Percentiles rank a stretch among this genome's conserved stretches.
These are phyloP conservation scores for Tricladium varicosporioides DNA, from an alignment of 2,329 filamentous ascomycete species.

Conservation along the genomic window DNA sequence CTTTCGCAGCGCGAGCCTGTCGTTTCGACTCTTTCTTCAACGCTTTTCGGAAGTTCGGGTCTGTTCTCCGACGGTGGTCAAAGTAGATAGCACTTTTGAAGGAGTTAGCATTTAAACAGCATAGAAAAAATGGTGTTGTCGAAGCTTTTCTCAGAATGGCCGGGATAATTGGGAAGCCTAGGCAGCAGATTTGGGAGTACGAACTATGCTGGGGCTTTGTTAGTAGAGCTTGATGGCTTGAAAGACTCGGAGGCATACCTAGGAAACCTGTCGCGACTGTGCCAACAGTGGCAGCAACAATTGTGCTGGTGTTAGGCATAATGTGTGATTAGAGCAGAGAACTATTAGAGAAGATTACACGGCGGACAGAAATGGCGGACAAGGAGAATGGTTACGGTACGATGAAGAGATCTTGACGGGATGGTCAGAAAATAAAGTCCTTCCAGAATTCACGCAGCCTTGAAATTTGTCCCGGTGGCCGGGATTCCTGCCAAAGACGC, in stretches of 20 bases:
- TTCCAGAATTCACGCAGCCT: not conserved
- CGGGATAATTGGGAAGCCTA: not conserved
- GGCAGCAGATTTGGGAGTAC: not conserved
- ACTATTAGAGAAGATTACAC: not conserved
- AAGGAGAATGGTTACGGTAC: constrained; percentile 5
- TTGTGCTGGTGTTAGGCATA: constrained; percentile 50
- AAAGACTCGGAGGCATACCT: constrained; percentile 43
- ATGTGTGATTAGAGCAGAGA: constrained; percentile 17
- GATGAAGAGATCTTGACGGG: constrained; percentile 1
- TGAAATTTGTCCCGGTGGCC: constrained; percentile 1
- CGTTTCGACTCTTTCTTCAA: constrained; percentile 74
- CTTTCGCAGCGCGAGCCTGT: constrained; percentile 69
- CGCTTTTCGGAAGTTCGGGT: constrained; percentile 63
- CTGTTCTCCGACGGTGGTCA: constrained; percentile 63
- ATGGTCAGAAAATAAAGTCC: constrained; percentile 7
- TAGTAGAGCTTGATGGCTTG: not conserved
- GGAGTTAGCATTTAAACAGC: constrained; percentile 18
- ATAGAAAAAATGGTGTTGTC: no score
- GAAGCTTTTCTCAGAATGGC: no score
- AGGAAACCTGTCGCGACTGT: constrained; percentile 58
- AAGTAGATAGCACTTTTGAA: constrained; percentile 61
- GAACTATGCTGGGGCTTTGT: constrained; percentile 6
- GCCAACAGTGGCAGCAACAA: constrained; percentile 61
- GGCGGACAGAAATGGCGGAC: not conserved
- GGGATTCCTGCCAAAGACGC: not conserved